These are phyloP conservation scores for Hymenoscyphus occultus DNA, from an alignment of 2,329 filamentous ascomycete species.

Conservation along the genomic window DNA sequence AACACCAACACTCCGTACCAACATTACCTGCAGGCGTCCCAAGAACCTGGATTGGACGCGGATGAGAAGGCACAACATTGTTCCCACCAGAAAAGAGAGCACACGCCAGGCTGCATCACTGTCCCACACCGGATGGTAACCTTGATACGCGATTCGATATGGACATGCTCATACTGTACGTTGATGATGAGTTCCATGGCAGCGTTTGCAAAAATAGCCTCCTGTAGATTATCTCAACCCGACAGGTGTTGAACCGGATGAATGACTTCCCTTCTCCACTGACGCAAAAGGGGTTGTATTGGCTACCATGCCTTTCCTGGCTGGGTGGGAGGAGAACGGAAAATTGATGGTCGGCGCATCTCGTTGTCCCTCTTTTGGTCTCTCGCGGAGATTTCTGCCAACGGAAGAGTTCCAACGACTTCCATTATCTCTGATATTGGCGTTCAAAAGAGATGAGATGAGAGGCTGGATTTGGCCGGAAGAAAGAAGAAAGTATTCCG, in stretches of 20 bases:
- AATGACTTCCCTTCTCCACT: background rate
- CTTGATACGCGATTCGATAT: conserved; percentile 2
- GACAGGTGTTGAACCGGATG: background rate
- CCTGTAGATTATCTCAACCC: background rate
- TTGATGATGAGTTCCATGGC: background rate
- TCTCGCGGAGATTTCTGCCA: background rate
- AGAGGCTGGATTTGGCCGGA: background rate
- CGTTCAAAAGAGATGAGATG: background rate
- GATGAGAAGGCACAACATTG: background rate
- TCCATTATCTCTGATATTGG: background rate
- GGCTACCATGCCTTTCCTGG: background rate
- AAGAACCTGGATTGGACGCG: conserved; percentile 7
- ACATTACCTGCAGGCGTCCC: conserved; percentile 1
- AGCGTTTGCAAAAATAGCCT: background rate
- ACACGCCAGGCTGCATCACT: background rate
- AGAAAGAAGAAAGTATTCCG: background rate
- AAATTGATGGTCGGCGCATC: background rate
- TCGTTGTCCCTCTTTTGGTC: conserved; percentile 1
- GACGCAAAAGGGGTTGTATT: conserved; percentile 1
- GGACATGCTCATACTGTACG: background rate
- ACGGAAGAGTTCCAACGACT: background rate
- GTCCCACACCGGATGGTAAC: conserved; percentile 6
- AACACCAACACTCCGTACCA: background rate
- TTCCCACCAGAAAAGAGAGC: background rate
- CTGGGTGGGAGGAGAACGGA: background rate